These are phyloP conservation scores for Mycena polygramma DNA, from an alignment of 768 basidiomycete species.

Conservation along the genomic window DNA sequence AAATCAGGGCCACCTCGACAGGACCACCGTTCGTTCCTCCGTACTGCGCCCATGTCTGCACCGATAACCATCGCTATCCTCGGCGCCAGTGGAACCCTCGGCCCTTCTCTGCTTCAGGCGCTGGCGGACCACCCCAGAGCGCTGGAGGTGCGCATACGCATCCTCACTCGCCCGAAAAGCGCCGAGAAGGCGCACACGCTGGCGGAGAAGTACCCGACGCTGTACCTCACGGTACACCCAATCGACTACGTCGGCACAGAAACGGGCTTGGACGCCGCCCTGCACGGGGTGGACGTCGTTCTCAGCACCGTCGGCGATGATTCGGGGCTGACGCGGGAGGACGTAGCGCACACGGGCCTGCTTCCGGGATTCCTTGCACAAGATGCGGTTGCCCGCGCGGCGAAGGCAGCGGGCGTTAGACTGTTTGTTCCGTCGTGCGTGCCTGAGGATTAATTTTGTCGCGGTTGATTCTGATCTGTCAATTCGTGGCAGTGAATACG, in stretches of 20 bases:
- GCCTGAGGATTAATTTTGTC: background rate
- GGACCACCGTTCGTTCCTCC: background rate
- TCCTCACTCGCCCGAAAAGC: constrained; percentile 21
- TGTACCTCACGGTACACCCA: constrained; percentile 18
- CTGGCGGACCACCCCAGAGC: constrained; percentile 7
- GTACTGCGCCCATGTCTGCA: background rate
- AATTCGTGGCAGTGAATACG: constrained; percentile 7
- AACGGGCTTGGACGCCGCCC: background rate
- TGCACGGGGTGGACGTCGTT: constrained; percentile 21
- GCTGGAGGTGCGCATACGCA: constrained; percentile 3
- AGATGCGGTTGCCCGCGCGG: constrained; percentile 16
- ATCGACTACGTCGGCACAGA: constrained; percentile 5
- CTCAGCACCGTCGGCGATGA: constrained; percentile 19
- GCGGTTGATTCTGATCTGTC: background rate
- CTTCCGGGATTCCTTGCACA: constrained; percentile 21
- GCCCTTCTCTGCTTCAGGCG: background rate
- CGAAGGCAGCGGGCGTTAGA: constrained; percentile 20
- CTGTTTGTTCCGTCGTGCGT: constrained; percentile 28
- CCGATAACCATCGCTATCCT: constrained; percentile 21
- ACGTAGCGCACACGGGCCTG: constrained; percentile 12
- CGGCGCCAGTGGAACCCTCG: constrained; percentile 8
- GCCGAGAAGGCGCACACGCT: constrained; percentile 3
- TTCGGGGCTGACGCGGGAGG: constrained; percentile 4
- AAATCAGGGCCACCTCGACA: background rate
- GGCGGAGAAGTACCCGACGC: background rate